A percentile compares a stretch with the other conserved stretches of the same genome.
Evolutionary conservation across 306 rosid species (phyloP).

Genomic region (Cucumis cinereus): DNA sequence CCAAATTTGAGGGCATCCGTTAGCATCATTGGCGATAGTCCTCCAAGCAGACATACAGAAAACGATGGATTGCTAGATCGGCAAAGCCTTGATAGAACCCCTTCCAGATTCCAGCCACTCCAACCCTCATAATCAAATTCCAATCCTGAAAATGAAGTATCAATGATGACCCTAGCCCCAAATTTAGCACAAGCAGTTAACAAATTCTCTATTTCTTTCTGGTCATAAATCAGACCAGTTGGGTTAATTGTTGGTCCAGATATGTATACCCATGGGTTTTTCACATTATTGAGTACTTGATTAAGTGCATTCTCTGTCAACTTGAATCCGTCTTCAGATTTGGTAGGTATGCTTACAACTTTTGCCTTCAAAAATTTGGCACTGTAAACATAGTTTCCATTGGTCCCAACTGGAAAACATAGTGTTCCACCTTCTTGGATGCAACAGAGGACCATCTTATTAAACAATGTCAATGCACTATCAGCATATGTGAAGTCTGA

Average conservation of each 20-base stretch:
- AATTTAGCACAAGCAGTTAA: slow-evolving; percentile 53
- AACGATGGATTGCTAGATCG: slow-evolving; percentile 40
- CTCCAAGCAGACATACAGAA: slow-evolving; percentile 80
- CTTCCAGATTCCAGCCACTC: slow-evolving; percentile 76
- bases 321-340: slow-evolving; percentile 49
- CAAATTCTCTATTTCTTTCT: slow-evolving; percentile 50
- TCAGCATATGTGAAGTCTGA: slow-evolving; percentile 61
- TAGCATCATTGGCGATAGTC: slow-evolving; percentile 67
- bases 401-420: slow-evolving; percentile 83
- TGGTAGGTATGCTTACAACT: slow-evolving; percentile 46
- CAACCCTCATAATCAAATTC: slow-evolving; percentile 66
- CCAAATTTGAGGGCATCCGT: slow-evolving; percentile 70
- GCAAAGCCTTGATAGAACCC: slow-evolving; percentile 43
- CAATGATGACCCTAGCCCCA: slow-evolving; percentile 85
- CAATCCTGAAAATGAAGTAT: slow-evolving; percentile 89
- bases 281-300: slow-evolving; percentile 38
- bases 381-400: slow-evolving; percentile 79
- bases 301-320: slow-evolving; percentile 47
- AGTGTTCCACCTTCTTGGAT: slow-evolving; percentile 85
- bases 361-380: slow-evolving; percentile 79
- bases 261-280: slow-evolving; percentile 81
- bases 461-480: slow-evolving; percentile 68
- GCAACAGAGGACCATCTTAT: slow-evolving; percentile 83
- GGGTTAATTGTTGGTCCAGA: slow-evolving; percentile 94
- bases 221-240: slow-evolving; percentile 75